Conservation (phyloP, 306 rosid species). For the Cucurbita maxima region DNA sequence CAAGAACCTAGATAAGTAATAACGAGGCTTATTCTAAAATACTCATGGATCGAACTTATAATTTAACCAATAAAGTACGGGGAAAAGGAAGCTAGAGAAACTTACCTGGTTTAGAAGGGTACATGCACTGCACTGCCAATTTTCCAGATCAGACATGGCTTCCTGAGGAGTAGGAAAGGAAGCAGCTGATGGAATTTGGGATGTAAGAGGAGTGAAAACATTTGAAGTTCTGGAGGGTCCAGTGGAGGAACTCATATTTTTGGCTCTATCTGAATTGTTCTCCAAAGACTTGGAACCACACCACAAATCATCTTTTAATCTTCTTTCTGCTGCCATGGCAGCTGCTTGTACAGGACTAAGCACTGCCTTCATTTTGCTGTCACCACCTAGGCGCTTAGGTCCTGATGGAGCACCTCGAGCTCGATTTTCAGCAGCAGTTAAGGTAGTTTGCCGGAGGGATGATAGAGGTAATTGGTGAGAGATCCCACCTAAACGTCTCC, state of each 20-base stretch:
- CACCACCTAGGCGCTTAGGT: constrained; percentile 44
- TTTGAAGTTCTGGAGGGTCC: constrained; percentile 18
- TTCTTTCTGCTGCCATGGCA: constrained; percentile 54
- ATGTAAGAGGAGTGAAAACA: constrained; percentile 5
- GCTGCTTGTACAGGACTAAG: constrained; percentile 56
- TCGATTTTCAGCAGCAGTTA: constrained; percentile 45
- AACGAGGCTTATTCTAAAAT: neutral
- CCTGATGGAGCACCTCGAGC: constrained; percentile 36
- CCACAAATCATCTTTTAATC: constrained; percentile 51
- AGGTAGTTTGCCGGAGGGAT: constrained; percentile 25
- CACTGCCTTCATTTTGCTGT: constrained; percentile 26
- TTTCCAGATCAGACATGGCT: constrained; percentile 12
- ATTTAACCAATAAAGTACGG: neutral
- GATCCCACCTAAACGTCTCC: constrained; percentile 41
- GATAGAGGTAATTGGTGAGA: constrained; percentile 22
- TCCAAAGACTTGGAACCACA: constrained; percentile 32
- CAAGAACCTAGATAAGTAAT: too few species aligned
- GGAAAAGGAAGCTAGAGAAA: neutral
- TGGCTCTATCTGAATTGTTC: constrained; percentile 11
- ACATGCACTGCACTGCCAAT: constrained; percentile 36
- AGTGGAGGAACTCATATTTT: constrained; percentile 3
- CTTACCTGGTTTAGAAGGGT: constrained; percentile 36
- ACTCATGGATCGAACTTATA: neutral
- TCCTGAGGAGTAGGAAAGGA: constrained; percentile 4
- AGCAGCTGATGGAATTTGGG: constrained; percentile 5